Conservation (phyloP, 192 early-diverging fungal species). For the Rhizophagus clarus region DNA sequence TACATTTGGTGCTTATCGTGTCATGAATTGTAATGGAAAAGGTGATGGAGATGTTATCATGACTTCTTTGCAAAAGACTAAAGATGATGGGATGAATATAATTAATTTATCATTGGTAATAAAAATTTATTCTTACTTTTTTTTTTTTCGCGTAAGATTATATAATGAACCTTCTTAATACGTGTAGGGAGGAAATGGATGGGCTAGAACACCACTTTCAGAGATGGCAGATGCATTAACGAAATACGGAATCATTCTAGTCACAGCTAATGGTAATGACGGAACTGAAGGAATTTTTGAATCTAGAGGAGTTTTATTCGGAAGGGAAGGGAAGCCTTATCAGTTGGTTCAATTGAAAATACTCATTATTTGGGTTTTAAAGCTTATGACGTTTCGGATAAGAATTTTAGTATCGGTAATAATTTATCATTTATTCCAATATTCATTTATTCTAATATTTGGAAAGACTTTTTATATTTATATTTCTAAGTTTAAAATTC, state of each 20-base stretch:
- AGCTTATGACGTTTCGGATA: neutral
- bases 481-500: neutral
- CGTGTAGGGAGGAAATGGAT: slow-evolving; percentile 38
- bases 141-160: neutral
- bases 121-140: neutral
- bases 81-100: slow-evolving; percentile 37
- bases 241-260: slow-evolving; percentile 56
- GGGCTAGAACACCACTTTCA: slow-evolving; percentile 49
- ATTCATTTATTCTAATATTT: neutral
- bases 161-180: neutral
- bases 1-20: slow-evolving; percentile 66
- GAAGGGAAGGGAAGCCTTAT: slow-evolving; percentile 40
- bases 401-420: neutral
- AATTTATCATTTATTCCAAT: neutral
- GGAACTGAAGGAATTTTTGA: slow-evolving; percentile 54
- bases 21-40: slow-evolving; percentile 58
- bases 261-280: slow-evolving; percentile 76
- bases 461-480: too few relatives aligned
- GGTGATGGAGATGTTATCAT: slow-evolving; percentile 59
- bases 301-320: slow-evolving; percentile 35
- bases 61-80: slow-evolving; percentile 42
- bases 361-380: slow-evolving; percentile 31
- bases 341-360: slow-evolving; percentile 54
- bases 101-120: slow-evolving; percentile 28
- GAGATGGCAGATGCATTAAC: slow-evolving; percentile 48